phyloP scores from a whole-genome alignment of 805 yeast species.

The Alloascoidea africana region DNA sequence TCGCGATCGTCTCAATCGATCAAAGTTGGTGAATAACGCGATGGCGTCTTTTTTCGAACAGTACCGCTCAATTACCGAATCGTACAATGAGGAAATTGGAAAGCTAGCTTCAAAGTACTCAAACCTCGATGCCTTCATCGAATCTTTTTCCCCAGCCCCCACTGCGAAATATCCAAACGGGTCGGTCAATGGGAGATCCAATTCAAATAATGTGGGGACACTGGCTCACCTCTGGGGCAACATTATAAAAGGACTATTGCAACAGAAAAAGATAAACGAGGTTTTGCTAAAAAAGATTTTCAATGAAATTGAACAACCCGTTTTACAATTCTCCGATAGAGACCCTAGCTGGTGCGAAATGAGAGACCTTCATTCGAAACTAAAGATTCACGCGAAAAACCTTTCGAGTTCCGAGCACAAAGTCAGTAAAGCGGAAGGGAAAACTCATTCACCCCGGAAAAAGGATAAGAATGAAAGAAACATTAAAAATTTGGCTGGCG shows the following conservation, averaged over 20 bases:
- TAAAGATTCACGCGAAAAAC: neutral
- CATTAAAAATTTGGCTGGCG: neutral
- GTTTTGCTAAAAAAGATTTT: neutral
- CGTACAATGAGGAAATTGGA: slow-evolving; percentile 1
- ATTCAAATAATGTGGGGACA: neutral
- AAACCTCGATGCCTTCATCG: neutral
- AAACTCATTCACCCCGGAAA: too few relatives aligned
- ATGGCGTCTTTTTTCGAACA: neutral
- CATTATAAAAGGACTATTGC: neutral
- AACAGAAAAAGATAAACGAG: neutral
- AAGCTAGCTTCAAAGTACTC: neutral
- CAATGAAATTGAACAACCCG: neutral
- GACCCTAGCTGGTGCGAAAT: slow-evolving; percentile 1
- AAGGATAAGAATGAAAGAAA: neutral
- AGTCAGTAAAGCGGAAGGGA: too few relatives aligned
- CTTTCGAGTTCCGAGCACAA: neutral
- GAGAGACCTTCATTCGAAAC: neutral
- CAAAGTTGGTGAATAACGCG: neutral
- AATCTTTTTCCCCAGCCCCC: too few relatives aligned
- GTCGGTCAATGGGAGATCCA: neutral
- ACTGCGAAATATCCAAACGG: neutral
- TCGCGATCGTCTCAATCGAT: neutral
- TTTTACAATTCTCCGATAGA: neutral
- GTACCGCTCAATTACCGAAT: neutral
- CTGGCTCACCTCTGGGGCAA: neutral